Conservation (phyloP, 345 rosid genomes). For the Bruguiera sexangula region DNA sequence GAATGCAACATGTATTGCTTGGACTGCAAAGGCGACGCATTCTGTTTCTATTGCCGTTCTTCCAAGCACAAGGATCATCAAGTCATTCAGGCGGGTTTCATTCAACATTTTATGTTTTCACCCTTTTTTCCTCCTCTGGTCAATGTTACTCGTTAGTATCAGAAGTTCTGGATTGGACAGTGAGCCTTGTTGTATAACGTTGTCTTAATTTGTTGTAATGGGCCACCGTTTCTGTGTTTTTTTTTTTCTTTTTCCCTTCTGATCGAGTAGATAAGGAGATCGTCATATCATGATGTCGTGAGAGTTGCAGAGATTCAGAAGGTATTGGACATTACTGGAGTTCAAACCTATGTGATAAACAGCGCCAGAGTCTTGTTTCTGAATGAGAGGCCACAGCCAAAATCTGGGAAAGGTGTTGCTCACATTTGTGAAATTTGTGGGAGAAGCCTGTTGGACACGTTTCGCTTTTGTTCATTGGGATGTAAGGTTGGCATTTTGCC, state of each 20-base stretch:
- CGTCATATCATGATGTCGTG: slow-evolving; percentile 90
- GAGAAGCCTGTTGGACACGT: slow-evolving; percentile 74
- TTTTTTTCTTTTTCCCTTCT: no score
- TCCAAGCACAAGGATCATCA: slow-evolving; percentile 71
- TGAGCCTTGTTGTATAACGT: not conserved
- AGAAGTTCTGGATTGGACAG: not conserved
- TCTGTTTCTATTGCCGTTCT: slow-evolving; percentile 84
- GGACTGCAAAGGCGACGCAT: slow-evolving; percentile 58
- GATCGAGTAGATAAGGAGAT: slow-evolving; percentile 60
- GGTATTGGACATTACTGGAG: slow-evolving; percentile 66
- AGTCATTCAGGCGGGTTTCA: slow-evolving; percentile 57
- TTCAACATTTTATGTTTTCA: not conserved
- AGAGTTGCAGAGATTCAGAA: slow-evolving; percentile 77
- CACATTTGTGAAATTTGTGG: slow-evolving; percentile 77
- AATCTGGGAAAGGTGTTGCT: slow-evolving; percentile 48
- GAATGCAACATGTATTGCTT: slow-evolving; percentile 92
- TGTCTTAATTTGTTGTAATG: not conserved
- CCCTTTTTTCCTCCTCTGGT: not conserved
- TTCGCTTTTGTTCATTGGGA: slow-evolving; percentile 92
- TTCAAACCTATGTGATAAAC: slow-evolving; percentile 89
- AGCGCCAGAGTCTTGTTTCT: slow-evolving; percentile 79
- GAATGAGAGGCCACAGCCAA: slow-evolving; percentile 80
- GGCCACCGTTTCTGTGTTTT: not conserved
- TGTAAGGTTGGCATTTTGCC: slow-evolving; percentile 57
- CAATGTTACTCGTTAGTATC: not conserved